Percentiles rank a stretch among this genome's conserved stretches.
Conservation (phyloP, 2,329 filamentous ascomycete species). For the Colletotrichum costaricense region DNA sequence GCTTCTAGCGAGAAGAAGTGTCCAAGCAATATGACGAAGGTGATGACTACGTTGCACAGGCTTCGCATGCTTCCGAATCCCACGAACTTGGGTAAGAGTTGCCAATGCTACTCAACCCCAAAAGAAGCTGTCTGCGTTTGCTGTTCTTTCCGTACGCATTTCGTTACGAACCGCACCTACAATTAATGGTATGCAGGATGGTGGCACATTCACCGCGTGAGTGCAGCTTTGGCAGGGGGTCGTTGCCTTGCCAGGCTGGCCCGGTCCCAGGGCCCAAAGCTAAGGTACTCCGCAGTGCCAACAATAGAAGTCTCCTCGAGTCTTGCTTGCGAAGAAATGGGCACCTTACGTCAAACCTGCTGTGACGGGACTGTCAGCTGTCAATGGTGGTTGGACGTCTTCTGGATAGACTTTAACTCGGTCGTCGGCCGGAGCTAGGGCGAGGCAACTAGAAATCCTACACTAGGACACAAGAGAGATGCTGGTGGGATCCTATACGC, state of each 20-base stretch:
- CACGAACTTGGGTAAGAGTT: neutral
- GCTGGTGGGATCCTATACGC: slow-evolving; percentile 13
- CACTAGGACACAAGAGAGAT: neutral
- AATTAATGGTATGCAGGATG: slow-evolving; percentile 18
- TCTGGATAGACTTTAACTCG: slow-evolving; percentile 20
- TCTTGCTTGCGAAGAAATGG: neutral
- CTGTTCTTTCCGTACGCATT: neutral
- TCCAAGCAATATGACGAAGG: neutral
- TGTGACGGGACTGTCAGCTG: neutral
- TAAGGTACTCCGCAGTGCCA: slow-evolving; percentile 25
- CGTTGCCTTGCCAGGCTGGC: slow-evolving; percentile 33
- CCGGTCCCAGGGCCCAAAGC: slow-evolving; percentile 11
- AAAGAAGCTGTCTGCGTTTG: neutral
- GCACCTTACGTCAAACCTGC: slow-evolving; percentile 20
- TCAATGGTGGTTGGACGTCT: neutral
- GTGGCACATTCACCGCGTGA: slow-evolving; percentile 8
- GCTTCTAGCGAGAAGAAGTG: neutral
- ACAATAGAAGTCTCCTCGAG: slow-evolving; percentile 31
- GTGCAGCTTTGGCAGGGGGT: slow-evolving; percentile 12
- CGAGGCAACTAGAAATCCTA: neutral
- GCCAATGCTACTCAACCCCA: neutral
- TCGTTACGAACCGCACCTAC: slow-evolving; percentile 12
- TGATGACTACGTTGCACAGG: neutral
- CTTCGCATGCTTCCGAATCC: neutral
- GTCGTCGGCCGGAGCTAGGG: slow-evolving; percentile 19